Evolutionary conservation across 345 rosid genomes (phyloP).

Genomic region (Gossypium anomalum): DNA sequence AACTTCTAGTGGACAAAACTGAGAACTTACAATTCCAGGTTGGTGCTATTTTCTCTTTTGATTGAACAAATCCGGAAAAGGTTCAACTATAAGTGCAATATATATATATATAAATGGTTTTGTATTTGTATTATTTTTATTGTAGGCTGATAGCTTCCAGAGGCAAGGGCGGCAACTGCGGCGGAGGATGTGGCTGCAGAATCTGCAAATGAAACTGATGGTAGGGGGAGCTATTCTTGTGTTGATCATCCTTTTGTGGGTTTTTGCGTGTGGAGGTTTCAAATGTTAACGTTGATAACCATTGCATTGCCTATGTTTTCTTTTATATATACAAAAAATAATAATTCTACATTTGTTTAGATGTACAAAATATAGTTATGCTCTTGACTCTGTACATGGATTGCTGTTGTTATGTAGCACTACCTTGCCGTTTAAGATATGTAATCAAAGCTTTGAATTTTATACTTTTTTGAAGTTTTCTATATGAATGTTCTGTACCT

Average conservation of each 20-base stretch:
- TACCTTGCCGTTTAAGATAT: neutral
- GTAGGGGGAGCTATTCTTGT: slow-evolving; percentile 59
- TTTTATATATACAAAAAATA: neutral
- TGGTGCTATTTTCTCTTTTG: neutral
- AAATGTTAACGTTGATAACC: slow-evolving; percentile 38
- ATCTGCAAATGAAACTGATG: slow-evolving; percentile 77
- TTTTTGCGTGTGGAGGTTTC: slow-evolving; percentile 66
- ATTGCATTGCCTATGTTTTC: neutral
- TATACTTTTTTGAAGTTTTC: too few relatives aligned
- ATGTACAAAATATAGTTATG: neutral
- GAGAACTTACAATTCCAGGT: slow-evolving; percentile 93
- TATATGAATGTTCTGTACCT: too few relatives aligned
- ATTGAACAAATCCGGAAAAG: neutral
- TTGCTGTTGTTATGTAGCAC: neutral
- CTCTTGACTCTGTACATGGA: neutral
- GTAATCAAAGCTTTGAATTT: too few relatives aligned
- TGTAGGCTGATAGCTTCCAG: slow-evolving; percentile 92
- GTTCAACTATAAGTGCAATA: neutral
- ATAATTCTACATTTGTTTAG: neutral
- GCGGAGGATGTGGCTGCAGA: slow-evolving; percentile 96
- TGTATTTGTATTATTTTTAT: neutral
- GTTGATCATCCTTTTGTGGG: slow-evolving; percentile 64
- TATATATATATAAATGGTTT: neutral
- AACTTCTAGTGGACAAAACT: slow-evolving; percentile 87
- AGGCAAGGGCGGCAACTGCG: slow-evolving; percentile 92